Percentiles rank a stretch among this genome's conserved stretches.
These are phyloP conservation scores for Capronia epimyces DNA, from an alignment of 2,329 filamentous ascomycete genomes.

Conservation along the genomic window DNA sequence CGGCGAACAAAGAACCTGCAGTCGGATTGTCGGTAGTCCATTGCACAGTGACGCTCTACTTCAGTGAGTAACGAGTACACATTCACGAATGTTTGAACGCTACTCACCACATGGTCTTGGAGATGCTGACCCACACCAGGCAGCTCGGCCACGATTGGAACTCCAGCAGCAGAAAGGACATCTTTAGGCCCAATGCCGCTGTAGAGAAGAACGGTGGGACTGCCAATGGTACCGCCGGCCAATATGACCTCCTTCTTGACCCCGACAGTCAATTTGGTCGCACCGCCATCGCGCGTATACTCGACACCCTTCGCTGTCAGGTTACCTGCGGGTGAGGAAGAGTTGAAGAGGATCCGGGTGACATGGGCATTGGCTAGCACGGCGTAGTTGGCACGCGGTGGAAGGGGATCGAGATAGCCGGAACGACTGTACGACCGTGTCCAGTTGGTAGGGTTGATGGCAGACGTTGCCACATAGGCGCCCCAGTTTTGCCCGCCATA, in stretches of 20 bases:
- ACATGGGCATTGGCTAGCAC: conserved; percentile 26
- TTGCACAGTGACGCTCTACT: conserved; percentile 32
- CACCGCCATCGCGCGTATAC: conserved; percentile 32
- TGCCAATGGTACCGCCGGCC: conserved; percentile 55
- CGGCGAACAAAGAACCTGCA: conserved; percentile 32
- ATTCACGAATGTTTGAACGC: conserved; percentile 11
- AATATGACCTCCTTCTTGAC: conserved; percentile 46
- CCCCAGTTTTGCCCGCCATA: conserved; percentile 34
- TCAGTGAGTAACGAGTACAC: conserved; percentile 6
- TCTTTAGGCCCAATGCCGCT: conserved; percentile 56
- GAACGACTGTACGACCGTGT: conserved; percentile 36
- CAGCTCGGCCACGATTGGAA: conserved; percentile 51
- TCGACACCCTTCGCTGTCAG: conserved; percentile 33
- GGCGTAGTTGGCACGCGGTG: conserved; percentile 33
- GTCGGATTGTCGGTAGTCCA: conserved; percentile 31
- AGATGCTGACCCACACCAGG: conserved; percentile 62
- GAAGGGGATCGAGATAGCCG: conserved; percentile 35
- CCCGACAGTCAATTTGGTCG: conserved; percentile 33
- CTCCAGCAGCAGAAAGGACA: conserved; percentile 51
- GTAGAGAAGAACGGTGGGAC: conserved; percentile 60
- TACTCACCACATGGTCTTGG: conserved; percentile 54
- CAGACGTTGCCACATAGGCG: conserved; percentile 34
- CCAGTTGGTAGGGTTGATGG: conserved; percentile 36
- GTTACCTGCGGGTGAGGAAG: conserved; percentile 28
- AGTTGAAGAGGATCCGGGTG: conserved; percentile 27